Percentiles rank a stretch among this genome's conserved stretches.
These are phyloP conservation scores for Lineolata rhizophorae DNA, from an alignment of 495 filamentous ascomycete genomes.

Conservation along the genomic window DNA sequence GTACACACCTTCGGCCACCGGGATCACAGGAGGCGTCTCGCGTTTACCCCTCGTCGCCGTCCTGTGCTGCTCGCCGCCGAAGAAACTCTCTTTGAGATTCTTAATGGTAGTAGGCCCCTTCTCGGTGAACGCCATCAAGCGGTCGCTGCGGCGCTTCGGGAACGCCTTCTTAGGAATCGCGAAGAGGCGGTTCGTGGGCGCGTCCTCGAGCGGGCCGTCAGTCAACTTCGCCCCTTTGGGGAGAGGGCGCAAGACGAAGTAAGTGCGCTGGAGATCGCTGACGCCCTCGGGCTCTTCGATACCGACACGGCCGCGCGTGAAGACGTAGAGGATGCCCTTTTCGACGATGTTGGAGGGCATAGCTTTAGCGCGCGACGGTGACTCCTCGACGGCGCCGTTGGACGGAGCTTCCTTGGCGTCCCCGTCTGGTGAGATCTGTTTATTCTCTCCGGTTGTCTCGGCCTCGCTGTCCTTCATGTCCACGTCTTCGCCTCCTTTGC, in stretches of 20 bases:
- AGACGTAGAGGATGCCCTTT: constrained; percentile 91
- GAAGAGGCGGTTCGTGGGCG: constrained; percentile 45
- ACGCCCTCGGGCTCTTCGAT: constrained; percentile 49
- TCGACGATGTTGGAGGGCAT: constrained; percentile 62
- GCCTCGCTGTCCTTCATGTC: constrained; percentile 1
- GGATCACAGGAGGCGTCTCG: constrained; percentile 46
- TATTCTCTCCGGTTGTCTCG: constrained; percentile 1
- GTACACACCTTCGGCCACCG: constrained; percentile 73
- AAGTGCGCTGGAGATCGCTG: constrained; percentile 55
- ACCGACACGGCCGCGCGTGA: constrained; percentile 57
- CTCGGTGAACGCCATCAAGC: constrained; percentile 72
- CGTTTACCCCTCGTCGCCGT: constrained; percentile 59
- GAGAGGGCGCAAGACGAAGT: constrained; percentile 63
- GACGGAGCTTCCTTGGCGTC: neutral
- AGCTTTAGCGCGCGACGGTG: constrained; percentile 21
- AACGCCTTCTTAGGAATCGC: constrained; percentile 74
- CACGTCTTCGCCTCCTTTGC: constrained; percentile 1
- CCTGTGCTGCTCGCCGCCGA: constrained; percentile 42
- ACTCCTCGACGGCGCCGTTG: constrained; percentile 14
- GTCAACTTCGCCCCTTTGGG: constrained; percentile 44
- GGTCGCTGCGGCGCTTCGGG: constrained; percentile 45
- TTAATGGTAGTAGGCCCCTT: constrained; percentile 43
- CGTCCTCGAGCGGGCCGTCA: constrained; percentile 38
- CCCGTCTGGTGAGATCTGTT: no score
- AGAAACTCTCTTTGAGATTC: constrained; percentile 50